A percentile compares a stretch with the other conserved stretches of the same genome.
These are phyloP conservation scores for Rhynchospora pubera DNA, from an alignment of 176 grass and related monocot species.

Conservation along the genomic window DNA sequence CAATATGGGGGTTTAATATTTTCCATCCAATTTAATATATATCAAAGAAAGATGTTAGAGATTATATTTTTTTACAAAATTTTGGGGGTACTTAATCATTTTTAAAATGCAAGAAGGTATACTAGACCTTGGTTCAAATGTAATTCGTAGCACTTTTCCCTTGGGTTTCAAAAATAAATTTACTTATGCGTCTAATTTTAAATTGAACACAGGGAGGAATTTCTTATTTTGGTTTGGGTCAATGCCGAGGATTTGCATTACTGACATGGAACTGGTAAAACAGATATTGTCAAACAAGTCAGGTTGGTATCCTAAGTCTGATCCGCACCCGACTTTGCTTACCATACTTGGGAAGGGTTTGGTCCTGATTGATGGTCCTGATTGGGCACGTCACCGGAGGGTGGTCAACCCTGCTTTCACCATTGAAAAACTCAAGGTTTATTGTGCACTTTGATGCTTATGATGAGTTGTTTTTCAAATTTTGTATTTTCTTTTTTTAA, in stretches of 20 bases:
- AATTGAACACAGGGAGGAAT: slow-evolving; percentile 17
- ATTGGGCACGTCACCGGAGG: slow-evolving; percentile 55
- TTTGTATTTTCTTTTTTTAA: neutral
- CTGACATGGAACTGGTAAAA: slow-evolving; percentile 30
- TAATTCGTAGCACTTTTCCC: neutral
- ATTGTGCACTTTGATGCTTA: neutral
- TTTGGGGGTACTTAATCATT: neutral
- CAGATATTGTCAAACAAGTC: slow-evolving; percentile 33
- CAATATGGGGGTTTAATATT: neutral
- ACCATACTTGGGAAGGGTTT: slow-evolving; percentile 51
- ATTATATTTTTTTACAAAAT: neutral
- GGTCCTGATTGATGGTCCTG: slow-evolving; percentile 32
- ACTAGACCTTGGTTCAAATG: neutral
- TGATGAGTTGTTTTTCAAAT: neutral
- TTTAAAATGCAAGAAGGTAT: neutral
- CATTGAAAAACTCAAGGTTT: slow-evolving; percentile 62
- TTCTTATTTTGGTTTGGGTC: slow-evolving; percentile 49
- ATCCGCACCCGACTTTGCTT: neutral
- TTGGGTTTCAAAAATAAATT: neutral
- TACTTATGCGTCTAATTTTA: neutral
- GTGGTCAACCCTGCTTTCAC: slow-evolving; percentile 47
- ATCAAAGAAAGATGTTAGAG: neutral
- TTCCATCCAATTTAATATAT: neutral
- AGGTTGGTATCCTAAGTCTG: slow-evolving; percentile 29
- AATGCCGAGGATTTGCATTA: slow-evolving; percentile 25